Base-by-base conservation (phyloP, 2,329 filamentous ascomycete genomes). In the Pseudophaeomoniella oleicola region DNA sequence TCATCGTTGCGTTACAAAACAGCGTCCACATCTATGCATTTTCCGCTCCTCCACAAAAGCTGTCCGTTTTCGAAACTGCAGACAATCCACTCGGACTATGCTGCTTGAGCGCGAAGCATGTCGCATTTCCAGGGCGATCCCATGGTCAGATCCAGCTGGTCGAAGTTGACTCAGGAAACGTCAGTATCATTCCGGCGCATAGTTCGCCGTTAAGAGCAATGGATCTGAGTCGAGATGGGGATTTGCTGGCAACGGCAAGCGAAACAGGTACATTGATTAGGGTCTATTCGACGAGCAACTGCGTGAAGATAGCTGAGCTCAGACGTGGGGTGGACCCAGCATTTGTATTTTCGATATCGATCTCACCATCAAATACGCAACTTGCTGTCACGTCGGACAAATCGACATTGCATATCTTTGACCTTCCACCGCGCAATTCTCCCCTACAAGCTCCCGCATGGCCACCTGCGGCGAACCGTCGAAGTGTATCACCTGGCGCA, bases 321-420 rank as follows among this genome's bases (percentile, higher is more conserved):
- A 78, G 90, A 31, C 77, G 90, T 19, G 90, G 90, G 30, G 79
- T 93, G 34, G 90, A 98, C 50, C 80, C 77, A 22, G 87, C 90
- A 12, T 76, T 77, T 37, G 81, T 96, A 46, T 94, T 83, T 59
- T 88, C 83, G 2, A 67, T 98, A 9, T 79, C 81, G 9, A 90
- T 98, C 55, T 92, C 83, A 14, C 87, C 87, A 1, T 78, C 78
- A 1, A 82, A 81, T 36, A 73, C 70, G 31, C 71, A 86, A 52
- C 69, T 96, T 9, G 90, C 90, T 16, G 88, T 86, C 42, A 96
- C 88, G 1, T 94, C 87, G 1, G 90, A 98, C 65, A 98, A 96
- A 60, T 87, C 84, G 4, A 98, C 87, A 1, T 67, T 98, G 9
- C 90, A 98, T 58, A 72, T 98, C 27, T 98, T 94, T 53, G 86